Base-by-base conservation (phyloP, 2,329 filamentous ascomycete species). In the Fusarium napiforme region DNA sequence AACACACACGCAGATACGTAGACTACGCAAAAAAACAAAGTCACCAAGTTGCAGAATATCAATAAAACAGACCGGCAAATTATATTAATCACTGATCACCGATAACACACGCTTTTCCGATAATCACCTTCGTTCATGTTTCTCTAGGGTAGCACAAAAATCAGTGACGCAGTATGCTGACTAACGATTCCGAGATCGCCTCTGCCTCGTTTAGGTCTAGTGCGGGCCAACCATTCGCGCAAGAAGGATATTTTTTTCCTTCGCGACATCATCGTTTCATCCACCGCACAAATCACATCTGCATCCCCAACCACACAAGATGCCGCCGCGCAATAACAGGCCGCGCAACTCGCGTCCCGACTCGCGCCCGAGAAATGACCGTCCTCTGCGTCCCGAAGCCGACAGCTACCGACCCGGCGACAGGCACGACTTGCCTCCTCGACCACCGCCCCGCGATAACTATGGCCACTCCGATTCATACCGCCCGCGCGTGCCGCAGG, bases 401-500 rank as follows among this genome's bases (percentile, higher is more conserved):
- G 79, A 82, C 49, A 80, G 50, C 37, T 82, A 79, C 76, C 75
- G 81, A 36, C 80, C 79, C 15, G 59, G 75, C 23, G 75, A 78
- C 28, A 71, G 78, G 30, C 60, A 72, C 32, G 77, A 75, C 21
- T 34, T 67, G 11, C 69, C 69, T 32, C 53, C 71, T 14, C 67
- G 74, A 23, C 68, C 72, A 4, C 64, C 64, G 4, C 64, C 64
- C 21, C 73, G 71, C 47, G 73, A 79, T 52, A 73, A 78, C 23
- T 71, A 71, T 36, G 75, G 74, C 12, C 57, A 61, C 11, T 49
- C 57, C 7, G 78, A 81, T 58, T 81, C 78, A 12, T 81, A 82
- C 36, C 77, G 78, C 8, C 78, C 79, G 18, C 73, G 75, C 36
- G 75, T 79, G 19, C 84, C 83, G 4, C 83, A 83, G 55, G 79